Base-by-base conservation (phyloP, 2,329 filamentous ascomycete species). In the Fusarium staphyleae region DNA sequence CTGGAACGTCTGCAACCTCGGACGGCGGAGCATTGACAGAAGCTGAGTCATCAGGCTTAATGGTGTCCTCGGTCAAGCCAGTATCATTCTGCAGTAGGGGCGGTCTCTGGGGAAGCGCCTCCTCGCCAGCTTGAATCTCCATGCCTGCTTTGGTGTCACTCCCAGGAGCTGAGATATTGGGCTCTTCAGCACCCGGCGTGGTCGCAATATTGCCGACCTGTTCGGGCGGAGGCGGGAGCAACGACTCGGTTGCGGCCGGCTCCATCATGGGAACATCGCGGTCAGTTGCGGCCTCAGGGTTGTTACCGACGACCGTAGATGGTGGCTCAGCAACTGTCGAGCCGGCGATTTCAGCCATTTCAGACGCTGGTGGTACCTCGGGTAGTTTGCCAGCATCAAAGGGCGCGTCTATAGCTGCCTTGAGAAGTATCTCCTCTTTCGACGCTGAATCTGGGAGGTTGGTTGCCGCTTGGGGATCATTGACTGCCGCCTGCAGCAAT, bases 151-250 rank as follows among this genome's bases (percentile, higher is more conserved):
- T 71, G 5, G 66, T 58, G 14, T 64, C 68, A 10, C 49, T 53
- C 14, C 70, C 68, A 6, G 63, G 62, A 0, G 46, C 59, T 28
- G 67, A 68, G 9, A 63, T 60, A 1, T 47, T 45, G 6, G 57
- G 53, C 3, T 69, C 66, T 3, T 72, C 70, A 13, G 66, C 57
- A 43, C 66, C 70, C 4, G 74, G 73, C 1, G 65, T 65, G 5
- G 70, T 70, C 10, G 69, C 63, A 46, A 76, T 76, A 13, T 76
- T 76, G 22, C 74, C 74, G 9, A 76, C 74, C 53, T 76, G 71
- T 18, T 76, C 74, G 0, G 69, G 73, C 1, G 74, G 74, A 7
- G 73, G 73, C 9, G 72, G 74, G 1, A 75, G 53, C 12, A 75
- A 46, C 5, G 70, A 46, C 1, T 66, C 67, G 8, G 22, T 56